Base-by-base conservation (phyloP, 1,139 yeast species). In the Chernovozyma aurita region DNA sequence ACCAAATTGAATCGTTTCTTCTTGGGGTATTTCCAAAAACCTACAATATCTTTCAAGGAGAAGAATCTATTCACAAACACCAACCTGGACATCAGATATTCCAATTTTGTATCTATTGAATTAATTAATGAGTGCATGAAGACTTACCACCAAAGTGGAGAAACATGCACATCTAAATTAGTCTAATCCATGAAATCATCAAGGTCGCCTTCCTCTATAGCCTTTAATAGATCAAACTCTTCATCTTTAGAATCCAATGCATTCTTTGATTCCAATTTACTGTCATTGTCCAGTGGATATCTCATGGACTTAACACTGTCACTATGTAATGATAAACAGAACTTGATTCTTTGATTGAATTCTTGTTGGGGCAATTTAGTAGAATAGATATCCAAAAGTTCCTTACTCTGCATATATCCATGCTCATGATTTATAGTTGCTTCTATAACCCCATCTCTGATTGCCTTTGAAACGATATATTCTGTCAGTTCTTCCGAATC, bases 401-500 rank as follows among this genome's bases (percentile, higher is more conserved):
- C 97, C 48, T 80, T 83, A 27, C 95, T 84, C 63, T 88, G 92
- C 86, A 94, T 88, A 57, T 69, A 90, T 1, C 97, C 97, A 47
- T 78, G 73, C 57, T 86, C 88, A 61, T 90, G 97, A 56, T 92
- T 86, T 47, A 94, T 84, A 37, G 80, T 78, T 4, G 98, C 98
- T 53, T 92, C 98, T 58, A 94, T 87, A 36, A 94, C 98, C 38
- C 96, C 97, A 59, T 94, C 99, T 53, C 96, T 80, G 42, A 94
- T 92, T 25, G 97, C 95, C 65, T 94, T 92, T 28, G 96, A 86
- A 25, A 92, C 96, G 57, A 92, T 90, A 58, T 92, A 94, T 64
- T 94, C 99, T 1, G 97, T 95, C 49, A 90, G 82, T 56, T 92
- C 92, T 64, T 94, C 99, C 28, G 92, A 81, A 52, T 92, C 98